Conservation (phyloP, 192 early-diverging fungal species). For the Coemansia biformis region DNA sequence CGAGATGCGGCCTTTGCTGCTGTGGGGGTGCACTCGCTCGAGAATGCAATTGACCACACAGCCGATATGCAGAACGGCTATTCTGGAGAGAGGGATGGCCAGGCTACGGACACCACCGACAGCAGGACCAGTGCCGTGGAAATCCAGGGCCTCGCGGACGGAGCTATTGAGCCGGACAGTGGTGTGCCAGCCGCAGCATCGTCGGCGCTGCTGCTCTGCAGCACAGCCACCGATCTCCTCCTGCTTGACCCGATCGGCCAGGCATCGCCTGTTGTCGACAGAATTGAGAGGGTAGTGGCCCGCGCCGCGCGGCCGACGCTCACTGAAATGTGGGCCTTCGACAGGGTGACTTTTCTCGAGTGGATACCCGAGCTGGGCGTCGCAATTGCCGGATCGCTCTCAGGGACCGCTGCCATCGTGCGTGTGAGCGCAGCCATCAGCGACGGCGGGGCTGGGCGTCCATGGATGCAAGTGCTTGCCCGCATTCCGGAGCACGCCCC, state of each 20-base stretch:
- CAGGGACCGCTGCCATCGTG: conserved; percentile 24
- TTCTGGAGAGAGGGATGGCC: too few species aligned
- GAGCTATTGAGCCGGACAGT: conserved; percentile 4
- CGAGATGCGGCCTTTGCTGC: too few species aligned
- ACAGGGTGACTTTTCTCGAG: conserved; percentile 40
- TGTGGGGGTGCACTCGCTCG: too few species aligned
- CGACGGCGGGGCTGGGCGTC: not conserved
- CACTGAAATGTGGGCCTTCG: conserved; percentile 15
- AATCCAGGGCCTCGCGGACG: too few species aligned
- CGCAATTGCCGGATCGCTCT: conserved; percentile 22
- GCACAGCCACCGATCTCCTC: conserved; percentile 24
- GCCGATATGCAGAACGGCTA: conserved; percentile 31
- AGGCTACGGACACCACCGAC: conserved; percentile 1
- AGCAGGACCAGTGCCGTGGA: not conserved
- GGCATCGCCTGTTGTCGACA: conserved; percentile 20
- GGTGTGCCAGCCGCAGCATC: conserved; percentile 2
- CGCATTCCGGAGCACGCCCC: conserved; percentile 11
- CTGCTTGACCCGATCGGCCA: conserved; percentile 22
- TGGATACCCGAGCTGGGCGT: conserved; percentile 40
- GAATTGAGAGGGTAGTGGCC: conserved; percentile 11
- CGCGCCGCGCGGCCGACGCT: conserved; percentile 9
- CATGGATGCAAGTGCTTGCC: conserved; percentile 14
- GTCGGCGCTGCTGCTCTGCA: conserved; percentile 34
- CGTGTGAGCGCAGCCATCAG: not conserved
- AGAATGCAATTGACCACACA: conserved; percentile 10